Conservation (phyloP, 1,284 basidiomycete species). For the Laetiporus sulphureus region DNA sequence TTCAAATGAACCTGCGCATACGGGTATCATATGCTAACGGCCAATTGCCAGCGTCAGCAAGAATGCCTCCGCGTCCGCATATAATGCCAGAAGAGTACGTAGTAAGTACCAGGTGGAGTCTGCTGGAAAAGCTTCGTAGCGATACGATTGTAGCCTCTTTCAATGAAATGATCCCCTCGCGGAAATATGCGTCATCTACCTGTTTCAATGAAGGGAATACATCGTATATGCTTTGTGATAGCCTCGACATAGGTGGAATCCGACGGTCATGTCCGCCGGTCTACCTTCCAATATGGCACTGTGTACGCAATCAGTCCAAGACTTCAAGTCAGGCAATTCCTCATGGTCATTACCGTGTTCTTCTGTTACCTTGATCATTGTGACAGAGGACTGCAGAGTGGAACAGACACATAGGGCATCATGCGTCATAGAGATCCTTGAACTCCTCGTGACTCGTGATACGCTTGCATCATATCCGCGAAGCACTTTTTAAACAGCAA, state of each 20-base stretch:
- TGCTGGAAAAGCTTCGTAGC: slow-evolving; percentile 67
- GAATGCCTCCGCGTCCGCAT: not conserved
- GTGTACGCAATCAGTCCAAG: slow-evolving; percentile 62
- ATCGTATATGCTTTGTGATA: slow-evolving; percentile 52
- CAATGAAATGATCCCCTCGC: slow-evolving; percentile 58
- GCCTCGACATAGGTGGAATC: slow-evolving; percentile 74
- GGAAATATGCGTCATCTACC: not conserved
- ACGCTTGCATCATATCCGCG: slow-evolving; percentile 63
- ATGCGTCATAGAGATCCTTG: slow-evolving; percentile 61
- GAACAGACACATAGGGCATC: slow-evolving; percentile 53
- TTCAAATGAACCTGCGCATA: slow-evolving; percentile 64
- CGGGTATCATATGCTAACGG: slow-evolving; percentile 76
- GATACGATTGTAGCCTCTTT: slow-evolving; percentile 72
- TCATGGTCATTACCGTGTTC: slow-evolving; percentile 54
- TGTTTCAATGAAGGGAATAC: too few species aligned
- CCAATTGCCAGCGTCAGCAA: not conserved
- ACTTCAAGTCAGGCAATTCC: slow-evolving; percentile 61
- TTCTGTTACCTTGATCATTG: slow-evolving; percentile 60
- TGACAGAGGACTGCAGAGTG: slow-evolving; percentile 63
- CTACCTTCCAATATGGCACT: slow-evolving; percentile 56
- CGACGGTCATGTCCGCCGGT: slow-evolving; percentile 59
- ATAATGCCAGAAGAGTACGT: slow-evolving; percentile 30
- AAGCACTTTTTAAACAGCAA: slow-evolving; percentile 51
- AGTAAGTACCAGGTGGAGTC: slow-evolving; percentile 70
- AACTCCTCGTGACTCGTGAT: slow-evolving; percentile 72